Base-by-base conservation (phyloP, 768 basidiomycete genomes). In the Termitomyces eurrhizus region DNA sequence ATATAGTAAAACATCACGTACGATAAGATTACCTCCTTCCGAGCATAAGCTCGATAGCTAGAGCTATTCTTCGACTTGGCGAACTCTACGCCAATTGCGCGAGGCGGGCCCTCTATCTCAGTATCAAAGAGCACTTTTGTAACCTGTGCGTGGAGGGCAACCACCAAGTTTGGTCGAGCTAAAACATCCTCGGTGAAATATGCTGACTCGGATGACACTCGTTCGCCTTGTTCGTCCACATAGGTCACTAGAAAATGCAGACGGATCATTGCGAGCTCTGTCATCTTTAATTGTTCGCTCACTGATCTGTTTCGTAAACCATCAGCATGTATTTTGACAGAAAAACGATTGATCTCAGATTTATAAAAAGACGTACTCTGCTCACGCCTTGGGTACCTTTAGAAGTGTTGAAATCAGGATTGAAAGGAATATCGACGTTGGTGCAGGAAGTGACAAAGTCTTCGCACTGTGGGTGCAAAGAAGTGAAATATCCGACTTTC, bases 181-280 rank as follows among this genome's bases (percentile, higher is more conserved):
- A 88, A 75, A 32, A 88, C 86, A 0, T 83, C 75, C 0, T 77
- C 70, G 0, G 88, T 87, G 37, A 90, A 76, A 66, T 89, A 90
- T 1, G 87, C 85, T 0, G 80, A 69, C 65, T 89, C 85, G 1
- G 83, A 76, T 6, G 87, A 82, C 2, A 84, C 83, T 0, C 88
- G 80, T 49, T 72, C 72, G 8, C 80, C 75, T 1, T 68, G 74
- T 32, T 76, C 63, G 61, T 85, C 78, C 50, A 89, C 79, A 64
- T 84, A 90, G 0, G 87, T 88, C 83, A 88, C 88, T 89, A 61
- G 8, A 48, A 37, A 56, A 39, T 12, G 36, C 16, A 44, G 26
- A 39, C 7, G 49, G 21, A 57, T 63, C 53, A 62, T 44, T 52
- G 14, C 39, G 45, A 41, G 42, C 26, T 16, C 2, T 8, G 56